Base-by-base conservation (phyloP, 116 monocot species). In the Posidonia oceanica region DNA sequence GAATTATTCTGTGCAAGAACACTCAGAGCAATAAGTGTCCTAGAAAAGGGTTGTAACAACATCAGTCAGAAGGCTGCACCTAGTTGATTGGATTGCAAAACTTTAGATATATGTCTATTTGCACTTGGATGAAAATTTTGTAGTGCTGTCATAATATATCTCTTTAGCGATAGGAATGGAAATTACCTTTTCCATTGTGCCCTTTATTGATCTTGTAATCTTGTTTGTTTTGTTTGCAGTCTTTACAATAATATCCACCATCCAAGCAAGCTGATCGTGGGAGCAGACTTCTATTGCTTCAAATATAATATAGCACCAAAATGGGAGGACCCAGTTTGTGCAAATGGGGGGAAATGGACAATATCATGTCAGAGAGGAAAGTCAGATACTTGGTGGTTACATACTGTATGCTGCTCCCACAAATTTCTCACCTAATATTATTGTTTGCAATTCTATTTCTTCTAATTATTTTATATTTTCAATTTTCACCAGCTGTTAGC, bases 321-420 rank as follows among this genome's bases (percentile, higher is more conserved):
- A 73, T 91, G 91, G 91, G 91, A 91, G 71, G 91, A 91, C 64
- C 91, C 91, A 52, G 38, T 87, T 63, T 91, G 91, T 79, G 78
- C 85, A 15, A 79, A 85, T 78, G 91, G 91, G 54, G 91, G 91
- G 21, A 87, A 79, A 67, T 91, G 91, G 91, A 91, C 85, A 11
- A 69, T 91, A 18, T 68, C 5, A 48, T 81, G 71, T 75, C 3
- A 61, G 37, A 78, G 80, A 73, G 80, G 82, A 56, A 91, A 87
- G 66, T 76, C 85, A 52, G 91, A 91, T 79, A 83, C 64, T 51
- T 69, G 60, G 48, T 91, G 91, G 91, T 59, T 91, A 68, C 63
- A 91, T 74, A 91, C 91, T 4, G 91, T 91, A 22, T 71, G 69
- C 1, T 69, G 36, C 52, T 56, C 4, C 53, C 36, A 21, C 1